Evolutionary conservation across 148 eudicot genomes (phyloP), one percentile per base, ranked within the genome.

Genomic region (Chenopodium album): DNA sequence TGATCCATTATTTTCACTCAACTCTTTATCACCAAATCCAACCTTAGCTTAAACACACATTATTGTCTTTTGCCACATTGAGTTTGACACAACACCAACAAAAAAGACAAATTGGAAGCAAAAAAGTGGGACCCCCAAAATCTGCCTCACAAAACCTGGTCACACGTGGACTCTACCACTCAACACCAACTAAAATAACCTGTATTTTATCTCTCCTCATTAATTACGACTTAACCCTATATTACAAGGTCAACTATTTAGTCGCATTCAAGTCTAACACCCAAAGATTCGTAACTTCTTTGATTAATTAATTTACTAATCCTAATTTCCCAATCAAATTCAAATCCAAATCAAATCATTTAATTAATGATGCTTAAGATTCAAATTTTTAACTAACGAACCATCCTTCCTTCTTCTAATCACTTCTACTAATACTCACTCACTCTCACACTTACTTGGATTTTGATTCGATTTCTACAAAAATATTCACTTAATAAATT

Each of bases 331-430:
- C 66, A 23, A 23, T 23, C 23, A 17, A 80, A 64, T 80, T 73
- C 82, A 64, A 80, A 80, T 80, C 82, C 82, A 80, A 80, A 80
- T 71, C 71, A 28, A 22, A 23, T 23, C 32, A 17, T 22, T 62
- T 20, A 62, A 20, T 62, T 7, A 62, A 85, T 31, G 62, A 56
- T 56, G 62, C 86, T 84, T 86, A 32, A 56, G 75, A 85, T 85
- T 88, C 87, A 88, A 88, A 84, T 52, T 76, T 41, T 44, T 56
- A 87, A 62, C 9, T 20, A 82, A 69, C 31, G 90, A 87, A 89
- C 84, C 85, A 87, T 81, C 85, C 89, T 60, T 76, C 76, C 75
- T 62, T 62, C 66, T 62, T 7, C 65, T 41, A 41, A 41, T 41
- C 44, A 41, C 44, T 11, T 62, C 66, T 50, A 12, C 63, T 71